Percentiles rank a stretch among this genome's conserved stretches.
Evolutionary conservation across 108 stramenopile genomes (phyloP).

Genomic region (Schizochytrium sp.): DNA sequence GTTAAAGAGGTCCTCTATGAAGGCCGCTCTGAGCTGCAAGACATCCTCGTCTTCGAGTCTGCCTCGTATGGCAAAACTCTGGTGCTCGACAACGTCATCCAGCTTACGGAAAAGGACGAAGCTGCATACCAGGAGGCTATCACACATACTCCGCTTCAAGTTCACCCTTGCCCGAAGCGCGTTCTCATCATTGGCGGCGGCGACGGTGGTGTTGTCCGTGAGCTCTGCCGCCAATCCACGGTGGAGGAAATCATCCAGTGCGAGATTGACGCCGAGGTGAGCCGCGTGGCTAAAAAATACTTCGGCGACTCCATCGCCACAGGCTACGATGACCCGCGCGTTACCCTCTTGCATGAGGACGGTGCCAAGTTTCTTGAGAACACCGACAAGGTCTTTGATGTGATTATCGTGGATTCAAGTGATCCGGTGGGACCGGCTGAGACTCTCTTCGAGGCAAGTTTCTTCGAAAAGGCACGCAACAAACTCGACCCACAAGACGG

Average conservation of each 20-base stretch:
- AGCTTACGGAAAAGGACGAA: constrained; percentile 95
- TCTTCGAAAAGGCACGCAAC: constrained; percentile 88
- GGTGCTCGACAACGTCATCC: constrained; percentile 97
- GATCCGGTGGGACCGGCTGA: constrained; percentile 96
- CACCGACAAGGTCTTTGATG: constrained; percentile 74
- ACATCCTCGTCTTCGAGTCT: constrained; percentile 94
- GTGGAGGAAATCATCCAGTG: constrained; percentile 89
- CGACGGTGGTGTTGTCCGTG: constrained; percentile 95
- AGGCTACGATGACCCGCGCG: constrained; percentile 91
- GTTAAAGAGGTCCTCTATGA: constrained; percentile 72
- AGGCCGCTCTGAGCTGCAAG: constrained; percentile 87
- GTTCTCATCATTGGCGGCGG: constrained; percentile 97
- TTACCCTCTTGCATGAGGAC: constrained; percentile 78
- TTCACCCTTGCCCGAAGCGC: constrained; percentile 87
- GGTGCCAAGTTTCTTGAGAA: constrained; percentile 74
- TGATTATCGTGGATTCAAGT: constrained; percentile 84
- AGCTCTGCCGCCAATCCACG: constrained; percentile 85
- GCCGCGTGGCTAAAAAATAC: constrained; percentile 84
- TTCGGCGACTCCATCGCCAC: constrained; percentile 82
- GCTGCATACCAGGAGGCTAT: constrained; percentile 98
- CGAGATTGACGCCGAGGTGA: constrained; percentile 87
- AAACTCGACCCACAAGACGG: constrained; percentile 87
- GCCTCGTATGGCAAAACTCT: constrained; percentile 91
- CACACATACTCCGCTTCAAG: constrained; percentile 91
- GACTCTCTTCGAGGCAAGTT: constrained; percentile 92